Conservation (phyloP, 2,329 filamentous ascomycete genomes). For the Hymenoscyphus linearis region DNA sequence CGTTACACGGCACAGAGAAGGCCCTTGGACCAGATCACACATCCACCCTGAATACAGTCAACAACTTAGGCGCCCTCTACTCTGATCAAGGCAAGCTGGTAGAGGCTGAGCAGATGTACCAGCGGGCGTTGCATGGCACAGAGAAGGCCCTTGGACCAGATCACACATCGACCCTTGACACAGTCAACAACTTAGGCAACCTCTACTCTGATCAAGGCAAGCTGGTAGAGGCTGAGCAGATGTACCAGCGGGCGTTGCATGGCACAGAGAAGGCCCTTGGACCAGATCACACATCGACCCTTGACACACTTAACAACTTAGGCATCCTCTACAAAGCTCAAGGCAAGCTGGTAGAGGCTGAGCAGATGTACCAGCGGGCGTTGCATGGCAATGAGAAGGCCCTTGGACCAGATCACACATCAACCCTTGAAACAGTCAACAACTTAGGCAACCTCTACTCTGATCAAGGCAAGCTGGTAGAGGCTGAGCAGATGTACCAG, state of each 20-base stretch:
- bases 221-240: slow-evolving; percentile 25
- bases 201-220: slow-evolving; percentile 25
- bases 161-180: slow-evolving; percentile 3
- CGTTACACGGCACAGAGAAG: slow-evolving; percentile 14
- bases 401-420: slow-evolving; percentile 17
- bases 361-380: no score
- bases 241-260: slow-evolving; percentile 19
- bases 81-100: slow-evolving; percentile 18
- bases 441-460: slow-evolving; percentile 16
- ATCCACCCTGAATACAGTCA: slow-evolving; percentile 6
- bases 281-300: neutral
- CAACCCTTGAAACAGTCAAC: no score
- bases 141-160: slow-evolving; percentile 8
- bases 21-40: slow-evolving; percentile 2
- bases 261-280: slow-evolving; percentile 22
- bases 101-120: slow-evolving; percentile 24
- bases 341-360: slow-evolving; percentile 17
- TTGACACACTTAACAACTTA: neutral
- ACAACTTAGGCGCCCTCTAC: slow-evolving; percentile 23
- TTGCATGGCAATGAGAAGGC: slow-evolving; percentile 23
- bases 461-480: slow-evolving; percentile 22
- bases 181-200: slow-evolving; percentile 20
- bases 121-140: slow-evolving; percentile 16
- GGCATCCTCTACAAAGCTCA: neutral
- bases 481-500: slow-evolving; percentile 27